Conservation (phyloP, 257 asterid genomes). For the Lycium barbarum region DNA sequence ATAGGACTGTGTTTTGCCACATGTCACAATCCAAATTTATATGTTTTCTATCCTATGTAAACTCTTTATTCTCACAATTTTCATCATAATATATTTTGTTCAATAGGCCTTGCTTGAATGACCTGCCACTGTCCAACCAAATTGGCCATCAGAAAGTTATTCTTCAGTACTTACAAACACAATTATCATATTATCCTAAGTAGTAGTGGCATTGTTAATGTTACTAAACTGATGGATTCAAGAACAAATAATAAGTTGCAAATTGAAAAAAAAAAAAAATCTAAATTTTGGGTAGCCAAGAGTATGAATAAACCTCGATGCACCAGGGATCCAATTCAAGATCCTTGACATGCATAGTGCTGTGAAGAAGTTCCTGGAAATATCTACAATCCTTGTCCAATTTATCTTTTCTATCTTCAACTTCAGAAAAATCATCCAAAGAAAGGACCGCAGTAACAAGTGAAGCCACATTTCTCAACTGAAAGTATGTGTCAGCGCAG, state of each 20-base stretch:
- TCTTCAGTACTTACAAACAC: not conserved
- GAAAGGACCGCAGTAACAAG: not conserved
- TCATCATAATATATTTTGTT: not conserved
- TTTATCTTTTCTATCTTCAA: not conserved
- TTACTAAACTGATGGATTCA: constrained; percentile 12
- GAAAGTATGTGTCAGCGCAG: not conserved
- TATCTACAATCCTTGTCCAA: not conserved
- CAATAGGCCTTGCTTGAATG: not conserved
- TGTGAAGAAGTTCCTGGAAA: not conserved
- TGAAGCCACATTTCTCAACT: not conserved
- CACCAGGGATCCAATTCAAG: constrained; percentile 14
- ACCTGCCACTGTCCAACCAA: not conserved
- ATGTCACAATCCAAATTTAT: not conserved
- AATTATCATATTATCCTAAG: not conserved
- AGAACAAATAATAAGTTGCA: not conserved
- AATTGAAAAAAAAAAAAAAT: not conserved
- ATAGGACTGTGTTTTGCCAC: not conserved
- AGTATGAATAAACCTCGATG: constrained; percentile 11
- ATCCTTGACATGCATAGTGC: not conserved
- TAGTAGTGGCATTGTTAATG: not conserved
- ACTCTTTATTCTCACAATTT: not conserved
- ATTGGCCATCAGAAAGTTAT: not conserved
- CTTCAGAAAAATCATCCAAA: not conserved
- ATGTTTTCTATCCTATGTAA: too few species aligned
- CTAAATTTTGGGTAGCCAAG: not conserved